A percentile compares a stretch with the other conserved stretches of the same genome.
Evolutionary conservation across 371 early-diverging fungal species (phyloP).

Genomic region (Syncephalastrum sp.): DNA sequence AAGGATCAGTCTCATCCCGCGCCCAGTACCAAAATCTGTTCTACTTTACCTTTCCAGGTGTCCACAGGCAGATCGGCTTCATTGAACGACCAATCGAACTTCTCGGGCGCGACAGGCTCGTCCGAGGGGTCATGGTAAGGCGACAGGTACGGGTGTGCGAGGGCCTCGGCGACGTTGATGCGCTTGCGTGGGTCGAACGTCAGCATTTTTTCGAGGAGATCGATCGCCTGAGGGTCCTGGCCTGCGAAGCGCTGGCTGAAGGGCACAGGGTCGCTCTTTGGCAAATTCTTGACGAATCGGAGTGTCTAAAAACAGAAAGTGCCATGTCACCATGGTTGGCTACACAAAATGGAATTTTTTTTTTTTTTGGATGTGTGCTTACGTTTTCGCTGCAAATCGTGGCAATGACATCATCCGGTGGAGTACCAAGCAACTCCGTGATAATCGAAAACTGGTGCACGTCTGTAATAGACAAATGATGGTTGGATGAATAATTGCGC

Average conservation of each 20-base stretch:
- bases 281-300: conserved; percentile 87
- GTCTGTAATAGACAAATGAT: conserved; percentile 34
- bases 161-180: conserved; percentile 85
- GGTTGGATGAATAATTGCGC: too few species aligned
- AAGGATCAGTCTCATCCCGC: not conserved
- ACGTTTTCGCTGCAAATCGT: conserved; percentile 93
- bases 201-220: conserved; percentile 88
- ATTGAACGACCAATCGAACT: conserved; percentile 95
- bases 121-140: conserved; percentile 95
- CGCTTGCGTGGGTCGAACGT: conserved; percentile 92
- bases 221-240: conserved; percentile 70
- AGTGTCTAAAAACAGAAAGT: conserved; percentile 62
- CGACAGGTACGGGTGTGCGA: conserved; percentile 84
- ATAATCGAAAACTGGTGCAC: conserved; percentile 95
- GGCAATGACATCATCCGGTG: conserved; percentile 89
- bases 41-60: conserved; percentile 76
- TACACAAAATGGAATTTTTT: not conserved
- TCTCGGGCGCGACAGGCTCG: conserved; percentile 79
- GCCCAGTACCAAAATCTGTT: not conserved
- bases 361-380: conserved; percentile 13
- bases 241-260: conserved; percentile 63
- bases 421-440: conserved; percentile 90
- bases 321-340: not conserved
- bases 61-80: conserved; percentile 88
- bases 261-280: conserved; percentile 76